phyloP scores from a whole-genome alignment of 2,329 filamentous ascomycete genomes.

The Aspergillus terreus region DNA sequence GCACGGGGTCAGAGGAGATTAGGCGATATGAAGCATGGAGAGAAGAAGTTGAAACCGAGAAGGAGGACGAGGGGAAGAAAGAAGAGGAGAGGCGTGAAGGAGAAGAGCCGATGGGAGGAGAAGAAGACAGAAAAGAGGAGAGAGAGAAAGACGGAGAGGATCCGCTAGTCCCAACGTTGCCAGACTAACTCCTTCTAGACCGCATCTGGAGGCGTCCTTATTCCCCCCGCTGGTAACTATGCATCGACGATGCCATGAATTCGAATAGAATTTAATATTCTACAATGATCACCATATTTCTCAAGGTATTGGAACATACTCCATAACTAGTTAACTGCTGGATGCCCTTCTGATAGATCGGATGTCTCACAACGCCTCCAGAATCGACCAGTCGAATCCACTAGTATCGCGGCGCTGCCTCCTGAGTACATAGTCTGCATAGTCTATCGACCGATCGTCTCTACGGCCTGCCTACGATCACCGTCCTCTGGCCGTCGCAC shows the following conservation, averaged over 20 bases:
- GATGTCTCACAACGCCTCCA: background rate
- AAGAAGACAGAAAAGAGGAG: conserved; percentile 6
- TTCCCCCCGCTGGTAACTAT: background rate
- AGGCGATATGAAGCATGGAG: conserved; percentile 3
- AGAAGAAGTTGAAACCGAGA: background rate
- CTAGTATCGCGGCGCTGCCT: too few species aligned
- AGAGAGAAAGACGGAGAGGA: conserved; percentile 7
- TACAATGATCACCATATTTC: too few species aligned
- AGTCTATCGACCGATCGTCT: too few species aligned
- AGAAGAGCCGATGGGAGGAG: background rate
- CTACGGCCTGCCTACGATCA: too few species aligned
- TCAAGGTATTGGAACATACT: too few species aligned
- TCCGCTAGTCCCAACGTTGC: conserved; percentile 1
- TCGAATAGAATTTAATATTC: too few species aligned
- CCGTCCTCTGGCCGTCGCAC: too few species aligned
- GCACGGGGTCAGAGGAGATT: conserved; percentile 3
- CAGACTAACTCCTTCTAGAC: background rate
- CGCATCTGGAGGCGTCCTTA: background rate
- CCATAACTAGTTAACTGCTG: too few species aligned
- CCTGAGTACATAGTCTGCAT: too few species aligned
- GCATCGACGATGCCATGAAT: background rate
- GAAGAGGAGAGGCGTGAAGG: background rate
- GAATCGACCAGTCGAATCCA: too few species aligned
- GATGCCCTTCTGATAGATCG: background rate
- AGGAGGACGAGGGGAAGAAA: conserved; percentile 1